Percentiles rank a stretch among this genome's conserved stretches.
Evolutionary conservation across 2,329 filamentous ascomycete species (phyloP).

Genomic region (Nannizziopsis barbatae): DNA sequence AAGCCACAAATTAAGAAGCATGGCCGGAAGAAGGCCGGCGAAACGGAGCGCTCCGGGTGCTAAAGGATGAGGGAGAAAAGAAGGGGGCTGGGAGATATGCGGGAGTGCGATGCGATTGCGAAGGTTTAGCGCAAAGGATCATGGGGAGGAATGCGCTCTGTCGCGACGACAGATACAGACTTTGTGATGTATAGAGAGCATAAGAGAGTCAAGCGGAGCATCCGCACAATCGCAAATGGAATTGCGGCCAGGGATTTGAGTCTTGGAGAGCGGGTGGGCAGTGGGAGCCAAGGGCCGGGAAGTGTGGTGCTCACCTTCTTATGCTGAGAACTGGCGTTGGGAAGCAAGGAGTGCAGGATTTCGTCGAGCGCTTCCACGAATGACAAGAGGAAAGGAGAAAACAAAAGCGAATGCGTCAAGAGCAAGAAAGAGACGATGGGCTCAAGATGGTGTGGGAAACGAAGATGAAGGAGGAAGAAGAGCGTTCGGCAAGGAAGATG

Average conservation of each 20-base stretch:
- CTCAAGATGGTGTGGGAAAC: neutral
- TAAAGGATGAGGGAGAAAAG: neutral
- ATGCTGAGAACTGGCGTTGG: constrained; percentile 3
- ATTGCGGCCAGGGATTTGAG: neutral
- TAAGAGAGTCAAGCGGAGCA: neutral
- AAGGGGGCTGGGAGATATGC: constrained; percentile 7
- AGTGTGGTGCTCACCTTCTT: constrained; percentile 1
- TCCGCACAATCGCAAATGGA: neutral
- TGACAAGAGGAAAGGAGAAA: neutral
- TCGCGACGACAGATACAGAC: constrained; percentile 1
- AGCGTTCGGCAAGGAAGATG: neutral
- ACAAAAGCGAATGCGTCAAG: neutral
- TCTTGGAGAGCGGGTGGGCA: neutral
- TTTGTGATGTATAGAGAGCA: neutral
- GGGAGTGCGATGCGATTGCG: constrained; percentile 1
- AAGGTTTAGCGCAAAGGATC: constrained; percentile 7
- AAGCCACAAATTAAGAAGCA: neutral
- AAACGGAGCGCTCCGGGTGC: constrained; percentile 1
- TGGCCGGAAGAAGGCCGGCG: neutral
- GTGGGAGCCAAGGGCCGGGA: neutral
- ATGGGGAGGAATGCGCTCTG: neutral
- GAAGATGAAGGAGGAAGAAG: neutral
- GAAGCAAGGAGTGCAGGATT: neutral
- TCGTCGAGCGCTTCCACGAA: neutral
- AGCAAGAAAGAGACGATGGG: neutral